Base-by-base conservation (phyloP, 768 basidiomycete genomes). In the Tulasnella sp. region DNA sequence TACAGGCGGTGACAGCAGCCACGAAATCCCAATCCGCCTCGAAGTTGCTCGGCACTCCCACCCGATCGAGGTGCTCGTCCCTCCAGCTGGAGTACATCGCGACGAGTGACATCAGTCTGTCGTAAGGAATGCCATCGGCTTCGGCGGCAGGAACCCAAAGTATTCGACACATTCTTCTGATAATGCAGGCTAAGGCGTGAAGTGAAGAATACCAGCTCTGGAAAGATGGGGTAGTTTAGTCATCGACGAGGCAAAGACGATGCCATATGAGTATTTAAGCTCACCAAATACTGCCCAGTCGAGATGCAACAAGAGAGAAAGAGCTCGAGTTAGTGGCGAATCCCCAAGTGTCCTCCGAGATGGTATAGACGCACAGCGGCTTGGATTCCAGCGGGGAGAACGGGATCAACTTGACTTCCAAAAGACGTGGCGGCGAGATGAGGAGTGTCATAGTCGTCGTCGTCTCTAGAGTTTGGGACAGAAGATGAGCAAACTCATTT, bases 11-110 rank as follows among this genome's bases (percentile, higher is more conserved):
- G 29, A 89, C 86, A n/a, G 88, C 88, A 26, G 85, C 84, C 62
- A 95, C 88, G 76, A 96, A 98, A 77, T 97, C 93, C 94, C 95
- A 96, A 74, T 89, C 87, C 1, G 87, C 86, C 71, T 89, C 88
- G 79, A 93, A 91, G 78, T 91, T 90, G 69, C 85, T 87, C 11
- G 95, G 94, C 42, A 95, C 94, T 32, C 95, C 94, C 35, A 96
- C 92, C 62, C 85, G 83, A 47, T 84, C 84, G 40, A 97, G 84
- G 77, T 90, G 89, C 41, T 88, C 82, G 36, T 90, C 89, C 74
- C 90, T 84, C 94, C 94, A 96, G 62, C 86, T 83, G 68, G 82
- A 81, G 29, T 93, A 84, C 12, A 85, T 81, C 19, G 82, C 80
- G 14, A 88, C 85, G 76, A 91, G 86, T 1, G 79, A 81, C 63